Evolutionary conservation across 2,329 filamentous ascomycete species (phyloP).

Genomic region (Sclerotinia sclerotiorum): DNA sequence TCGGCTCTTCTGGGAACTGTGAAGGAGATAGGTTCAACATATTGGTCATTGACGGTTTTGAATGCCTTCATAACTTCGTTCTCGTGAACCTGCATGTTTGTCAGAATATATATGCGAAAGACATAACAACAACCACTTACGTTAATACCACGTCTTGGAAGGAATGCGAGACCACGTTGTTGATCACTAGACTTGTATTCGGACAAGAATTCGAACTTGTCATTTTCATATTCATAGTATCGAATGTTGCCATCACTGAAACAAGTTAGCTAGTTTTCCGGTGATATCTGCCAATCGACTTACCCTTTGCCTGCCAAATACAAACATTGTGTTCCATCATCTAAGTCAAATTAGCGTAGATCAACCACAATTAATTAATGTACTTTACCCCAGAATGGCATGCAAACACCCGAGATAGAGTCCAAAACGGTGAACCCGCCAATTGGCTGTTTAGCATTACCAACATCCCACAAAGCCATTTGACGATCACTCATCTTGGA

Average conservation of each 20-base stretch:
- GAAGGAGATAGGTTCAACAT: slow-evolving; percentile 97
- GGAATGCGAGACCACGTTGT: slow-evolving; percentile 89
- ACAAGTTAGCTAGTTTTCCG: slow-evolving; percentile 23
- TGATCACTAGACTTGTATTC: slow-evolving; percentile 97
- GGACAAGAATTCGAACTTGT: slow-evolving; percentile 96
- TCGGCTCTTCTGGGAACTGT: slow-evolving; percentile 92
- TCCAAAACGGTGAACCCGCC: slow-evolving; percentile 89
- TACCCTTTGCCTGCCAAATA: slow-evolving; percentile 97
- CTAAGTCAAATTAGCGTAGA: slow-evolving; percentile 41
- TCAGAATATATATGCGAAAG: slow-evolving; percentile 29
- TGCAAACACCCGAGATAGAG: slow-evolving; percentile 95
- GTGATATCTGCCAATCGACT: slow-evolving; percentile 42
- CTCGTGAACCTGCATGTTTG: slow-evolving; percentile 67
- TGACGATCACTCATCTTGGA: slow-evolving; percentile 98
- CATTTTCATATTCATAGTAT: slow-evolving; percentile 97
- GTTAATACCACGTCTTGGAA: slow-evolving; percentile 93
- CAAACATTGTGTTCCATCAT: slow-evolving; percentile 90
- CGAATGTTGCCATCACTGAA: slow-evolving; percentile 93
- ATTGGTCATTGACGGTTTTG: slow-evolving; percentile 93
- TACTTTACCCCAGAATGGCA: slow-evolving; percentile 89
- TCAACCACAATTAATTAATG: slow-evolving; percentile 29
- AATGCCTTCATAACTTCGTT: slow-evolving; percentile 95
- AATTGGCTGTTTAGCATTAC: slow-evolving; percentile 75
- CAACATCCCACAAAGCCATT: slow-evolving; percentile 91
- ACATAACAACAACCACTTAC: slow-evolving; percentile 47